phyloP scores from a whole-genome alignment of 2,329 filamentous ascomycete species.

The Colletotrichum karsti region DNA sequence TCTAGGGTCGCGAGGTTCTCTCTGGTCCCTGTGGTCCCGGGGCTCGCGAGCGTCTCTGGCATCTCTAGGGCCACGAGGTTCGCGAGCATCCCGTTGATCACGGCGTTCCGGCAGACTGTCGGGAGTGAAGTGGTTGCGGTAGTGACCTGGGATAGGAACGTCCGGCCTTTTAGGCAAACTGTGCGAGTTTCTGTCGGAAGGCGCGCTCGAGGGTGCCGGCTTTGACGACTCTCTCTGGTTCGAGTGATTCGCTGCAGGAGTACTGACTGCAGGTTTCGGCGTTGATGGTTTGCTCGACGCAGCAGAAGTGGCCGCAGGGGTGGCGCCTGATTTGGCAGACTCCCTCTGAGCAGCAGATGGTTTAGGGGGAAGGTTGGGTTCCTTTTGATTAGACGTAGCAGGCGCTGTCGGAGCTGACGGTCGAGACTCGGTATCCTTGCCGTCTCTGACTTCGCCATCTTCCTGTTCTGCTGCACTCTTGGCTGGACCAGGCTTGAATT shows the following conservation, averaged over 20 bases:
- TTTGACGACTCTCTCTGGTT: constrained; percentile 41
- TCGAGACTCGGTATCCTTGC: constrained; percentile 6
- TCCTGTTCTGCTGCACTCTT: constrained; percentile 63
- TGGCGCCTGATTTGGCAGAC: constrained; percentile 30
- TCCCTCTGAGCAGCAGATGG: constrained; percentile 32
- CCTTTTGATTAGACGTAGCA: constrained; percentile 13
- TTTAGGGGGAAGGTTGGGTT: constrained; percentile 26
- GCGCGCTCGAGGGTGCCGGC: constrained; percentile 41
- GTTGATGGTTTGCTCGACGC: constrained; percentile 37
- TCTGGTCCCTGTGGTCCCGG: constrained; percentile 37
- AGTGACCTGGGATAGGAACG: constrained; percentile 60
- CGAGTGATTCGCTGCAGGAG: constrained; percentile 18
- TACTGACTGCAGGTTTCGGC: constrained; percentile 32
- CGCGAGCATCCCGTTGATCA: constrained; percentile 40
- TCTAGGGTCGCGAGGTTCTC: constrained; percentile 47
- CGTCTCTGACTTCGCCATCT: constrained; percentile 78
- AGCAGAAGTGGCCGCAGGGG: constrained; percentile 17
- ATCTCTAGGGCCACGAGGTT: constrained; percentile 42
- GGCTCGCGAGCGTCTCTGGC: constrained; percentile 21
- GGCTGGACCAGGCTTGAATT: constrained; percentile 67
- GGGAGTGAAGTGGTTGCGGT: constrained; percentile 52
- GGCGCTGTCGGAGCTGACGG: background rate
- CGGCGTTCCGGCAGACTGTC: constrained; percentile 32
- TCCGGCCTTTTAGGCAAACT: constrained; percentile 67
- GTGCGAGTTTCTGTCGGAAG: too few species aligned